Evolutionary conservation across 106 monocot species (phyloP).

Genomic region (Allium sativum): DNA sequence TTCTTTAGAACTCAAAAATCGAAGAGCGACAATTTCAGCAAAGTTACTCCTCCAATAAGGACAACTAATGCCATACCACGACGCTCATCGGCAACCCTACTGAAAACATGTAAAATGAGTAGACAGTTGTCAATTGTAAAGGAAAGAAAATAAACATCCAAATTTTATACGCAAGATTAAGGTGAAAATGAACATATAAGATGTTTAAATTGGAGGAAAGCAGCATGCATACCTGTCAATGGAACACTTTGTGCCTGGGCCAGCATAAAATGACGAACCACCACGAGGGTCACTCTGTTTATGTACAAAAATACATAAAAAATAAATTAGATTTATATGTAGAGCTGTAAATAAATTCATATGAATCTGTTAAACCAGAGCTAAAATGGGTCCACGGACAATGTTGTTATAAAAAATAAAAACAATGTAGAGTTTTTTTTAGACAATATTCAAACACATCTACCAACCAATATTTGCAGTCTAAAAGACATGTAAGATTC

Average conservation of each 20-base stretch:
- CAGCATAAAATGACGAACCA: slow-evolving; percentile 26
- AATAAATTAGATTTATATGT: no score
- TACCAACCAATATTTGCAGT: no score
- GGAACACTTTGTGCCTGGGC: slow-evolving; percentile 17
- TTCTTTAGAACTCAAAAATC: slow-evolving; percentile 94
- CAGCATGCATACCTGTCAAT: slow-evolving; percentile 42
- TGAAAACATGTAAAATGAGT: neutral
- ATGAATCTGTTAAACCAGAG: no score
- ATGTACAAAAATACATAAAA: no score
- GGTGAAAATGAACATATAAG: neutral
- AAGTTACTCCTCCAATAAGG: slow-evolving; percentile 92
- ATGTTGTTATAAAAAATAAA: no score
- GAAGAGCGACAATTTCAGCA: slow-evolving; percentile 90
- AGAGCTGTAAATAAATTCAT: no score
- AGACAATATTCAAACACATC: no score
- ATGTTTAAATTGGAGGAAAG: neutral
- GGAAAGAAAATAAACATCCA: neutral
- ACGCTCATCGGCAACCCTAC: slow-evolving; percentile 64
- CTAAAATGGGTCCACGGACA: no score
- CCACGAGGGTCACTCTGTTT: slow-evolving; percentile 41
- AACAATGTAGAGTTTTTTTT: no score
- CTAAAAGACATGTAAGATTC: no score
- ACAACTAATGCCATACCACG: slow-evolving; percentile 77
- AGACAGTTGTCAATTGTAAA: no score
- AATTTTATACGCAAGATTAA: neutral